phyloP scores from a whole-genome alignment of 73 alveolate genomes.

The Symbiodinium natans region DNA sequence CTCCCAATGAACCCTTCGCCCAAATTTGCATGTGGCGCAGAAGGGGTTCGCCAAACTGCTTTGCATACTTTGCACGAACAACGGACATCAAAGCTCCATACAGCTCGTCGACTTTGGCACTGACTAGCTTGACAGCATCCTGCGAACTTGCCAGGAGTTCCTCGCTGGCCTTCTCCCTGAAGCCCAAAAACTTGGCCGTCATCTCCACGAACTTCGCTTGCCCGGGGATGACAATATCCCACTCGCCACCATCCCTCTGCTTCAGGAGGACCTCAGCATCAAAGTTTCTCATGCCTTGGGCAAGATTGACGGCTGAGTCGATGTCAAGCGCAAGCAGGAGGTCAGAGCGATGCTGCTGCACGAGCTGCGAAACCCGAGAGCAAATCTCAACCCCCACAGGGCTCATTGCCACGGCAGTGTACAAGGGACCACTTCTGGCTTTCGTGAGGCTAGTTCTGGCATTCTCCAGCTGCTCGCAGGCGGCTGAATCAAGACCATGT shows the following conservation, averaged over 20 bases:
- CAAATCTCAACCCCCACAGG: not conserved
- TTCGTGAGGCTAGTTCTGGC: not conserved
- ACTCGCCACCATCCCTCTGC: conserved; percentile 14
- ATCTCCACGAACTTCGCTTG: not conserved
- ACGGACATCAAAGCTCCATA: not conserved
- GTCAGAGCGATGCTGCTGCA: not conserved
- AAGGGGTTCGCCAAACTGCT: not conserved
- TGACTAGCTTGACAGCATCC: not conserved
- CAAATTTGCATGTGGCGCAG: no score
- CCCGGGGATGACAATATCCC: not conserved
- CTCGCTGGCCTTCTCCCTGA: not conserved
- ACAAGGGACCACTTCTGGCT: no score
- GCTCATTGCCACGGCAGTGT: not conserved
- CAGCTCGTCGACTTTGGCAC: not conserved
- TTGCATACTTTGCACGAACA: not conserved
- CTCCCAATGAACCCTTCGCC: not conserved
- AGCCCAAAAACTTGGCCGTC: not conserved
- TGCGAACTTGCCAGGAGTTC: not conserved
- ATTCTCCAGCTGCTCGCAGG: not conserved
- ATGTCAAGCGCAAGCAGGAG: not conserved
- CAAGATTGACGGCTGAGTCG: not conserved
- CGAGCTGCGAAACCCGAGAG: not conserved
- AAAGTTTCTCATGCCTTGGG: not conserved
- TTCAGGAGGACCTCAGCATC: not conserved
- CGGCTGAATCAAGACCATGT: not conserved